phyloP scores from a whole-genome alignment of 352 stramenopile species.

The Globisporangium canariense region DNA sequence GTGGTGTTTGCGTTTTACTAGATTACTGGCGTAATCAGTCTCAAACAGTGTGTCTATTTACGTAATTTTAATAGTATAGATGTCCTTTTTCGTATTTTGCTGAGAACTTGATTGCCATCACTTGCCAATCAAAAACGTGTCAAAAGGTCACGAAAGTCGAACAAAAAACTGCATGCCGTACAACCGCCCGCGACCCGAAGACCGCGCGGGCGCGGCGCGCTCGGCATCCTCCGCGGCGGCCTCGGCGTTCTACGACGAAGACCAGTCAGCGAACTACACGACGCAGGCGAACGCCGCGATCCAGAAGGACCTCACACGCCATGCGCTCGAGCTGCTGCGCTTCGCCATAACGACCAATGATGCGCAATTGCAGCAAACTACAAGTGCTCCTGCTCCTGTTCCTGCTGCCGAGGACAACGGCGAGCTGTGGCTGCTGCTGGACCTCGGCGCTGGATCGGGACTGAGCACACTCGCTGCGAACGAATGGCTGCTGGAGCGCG shows the following conservation, averaged over 20 bases:
- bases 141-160: background rate
- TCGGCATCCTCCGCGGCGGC: constrained; percentile 39
- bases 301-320: constrained; percentile 61
- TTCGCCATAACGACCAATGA: background rate
- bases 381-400: background rate
- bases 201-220: constrained; percentile 31
- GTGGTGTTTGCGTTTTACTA: too few relatives aligned
- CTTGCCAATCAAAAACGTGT: background rate
- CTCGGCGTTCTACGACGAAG: constrained; percentile 56
- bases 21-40: too few relatives aligned
- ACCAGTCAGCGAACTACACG: constrained; percentile 67
- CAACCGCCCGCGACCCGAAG: constrained; percentile 41
- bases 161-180: constrained; percentile 44
- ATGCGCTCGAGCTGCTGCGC: constrained; percentile 55
- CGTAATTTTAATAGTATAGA: too few relatives aligned
- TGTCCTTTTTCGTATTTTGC: too few relatives aligned
- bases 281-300: constrained; percentile 63
- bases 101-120: too few relatives aligned
- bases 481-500: constrained; percentile 40
- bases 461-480: constrained; percentile 58
- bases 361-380: background rate
- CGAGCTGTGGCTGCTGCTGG: constrained; percentile 43
- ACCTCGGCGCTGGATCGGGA: constrained; percentile 67
- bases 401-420: background rate
- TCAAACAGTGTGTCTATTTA: too few relatives aligned